Base-by-base conservation (phyloP, 495 filamentous ascomycete genomes). In the Tuber umbilicatum region DNA sequence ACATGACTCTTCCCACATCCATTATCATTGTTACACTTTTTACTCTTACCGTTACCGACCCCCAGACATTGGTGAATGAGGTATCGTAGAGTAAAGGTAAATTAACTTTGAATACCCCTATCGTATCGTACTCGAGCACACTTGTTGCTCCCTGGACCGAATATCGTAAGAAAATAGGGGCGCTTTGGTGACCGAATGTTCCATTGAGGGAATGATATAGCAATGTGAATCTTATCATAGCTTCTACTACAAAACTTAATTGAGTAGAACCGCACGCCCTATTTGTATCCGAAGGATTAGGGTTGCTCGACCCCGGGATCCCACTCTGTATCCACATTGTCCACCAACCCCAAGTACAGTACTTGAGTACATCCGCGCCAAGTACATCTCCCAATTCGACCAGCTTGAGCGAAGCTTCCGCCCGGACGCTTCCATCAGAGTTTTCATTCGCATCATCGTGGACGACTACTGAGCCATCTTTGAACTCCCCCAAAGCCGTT, bases 391-490 rank as follows among this genome's bases (percentile, higher is more conserved):
- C 81, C 40, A 84, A 75, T 45, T 73, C 80, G 1, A 84, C 74
- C 12, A 83, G 47, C 71, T 85, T 84, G 73, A 82, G 83, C 31
- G 81, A 81, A 2, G 83, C 81, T 47, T 82, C 71, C n/a, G 75
- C 75, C 31, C 77, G 82, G 3, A 73, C 78, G 7, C 78, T 78
- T 38, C 84, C 79, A 68, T 79, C 80, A 0, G 81, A 73, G 39
- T 82, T 73, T 55, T 84, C 78, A 69, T 84, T 85, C 9, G 77
- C 79, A 70, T 85, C 84, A 73, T 85, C 83, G 72, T 85, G 80
- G 35, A 82, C 77, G 3, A 84, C 81, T 5, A 85, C 38, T 37
- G 83, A 23, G n/a, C 84, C 83, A 14, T 41, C 68, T 16, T 79
- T 78, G 73, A 83, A 84, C 31, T 73, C 74, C 19, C 83, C 81